These are phyloP conservation scores for Nepenthes gracilis DNA, from an alignment of 148 eudicot genomes.

Conservation along the genomic window DNA sequence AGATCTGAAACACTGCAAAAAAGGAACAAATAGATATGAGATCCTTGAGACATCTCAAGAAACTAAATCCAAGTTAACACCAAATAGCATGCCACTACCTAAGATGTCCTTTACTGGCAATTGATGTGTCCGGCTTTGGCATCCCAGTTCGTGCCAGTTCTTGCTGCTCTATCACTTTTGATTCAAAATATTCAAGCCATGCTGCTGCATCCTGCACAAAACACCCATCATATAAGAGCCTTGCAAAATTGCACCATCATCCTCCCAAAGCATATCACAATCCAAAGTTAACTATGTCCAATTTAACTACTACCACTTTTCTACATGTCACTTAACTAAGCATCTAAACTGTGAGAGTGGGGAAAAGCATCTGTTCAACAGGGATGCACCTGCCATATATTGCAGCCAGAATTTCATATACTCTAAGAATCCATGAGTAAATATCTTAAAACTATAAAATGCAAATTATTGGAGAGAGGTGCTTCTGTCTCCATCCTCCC, in stretches of 20 bases:
- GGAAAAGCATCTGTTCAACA: not conserved
- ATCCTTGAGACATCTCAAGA: not conserved
- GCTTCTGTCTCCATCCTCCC: no score
- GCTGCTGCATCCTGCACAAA: constrained; percentile 78
- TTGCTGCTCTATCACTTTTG: constrained; percentile 96
- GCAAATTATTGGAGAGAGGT: no score
- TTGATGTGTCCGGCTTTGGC: constrained; percentile 93
- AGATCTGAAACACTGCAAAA: constrained; percentile 92
- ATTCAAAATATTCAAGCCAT: constrained; percentile 88
- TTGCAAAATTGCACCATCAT: not conserved
- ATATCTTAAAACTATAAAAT: no score
- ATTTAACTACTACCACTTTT: not conserved
- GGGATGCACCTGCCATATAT: no score
- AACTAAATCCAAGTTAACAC: not conserved
- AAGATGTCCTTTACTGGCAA: constrained; percentile 99
- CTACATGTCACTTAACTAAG: not conserved
- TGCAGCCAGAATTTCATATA: no score
- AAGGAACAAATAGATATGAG: not conserved
- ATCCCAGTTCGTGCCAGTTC: constrained; percentile 89
- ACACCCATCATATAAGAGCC: not conserved
- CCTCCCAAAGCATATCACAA: no score
- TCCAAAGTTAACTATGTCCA: no score
- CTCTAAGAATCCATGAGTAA: no score
- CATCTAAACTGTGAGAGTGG: not conserved
- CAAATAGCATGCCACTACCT: constrained; percentile 37